phyloP scores from a whole-genome alignment of 2,329 filamentous ascomycete genomes.

The Cordyceps cateniannulata region DNA sequence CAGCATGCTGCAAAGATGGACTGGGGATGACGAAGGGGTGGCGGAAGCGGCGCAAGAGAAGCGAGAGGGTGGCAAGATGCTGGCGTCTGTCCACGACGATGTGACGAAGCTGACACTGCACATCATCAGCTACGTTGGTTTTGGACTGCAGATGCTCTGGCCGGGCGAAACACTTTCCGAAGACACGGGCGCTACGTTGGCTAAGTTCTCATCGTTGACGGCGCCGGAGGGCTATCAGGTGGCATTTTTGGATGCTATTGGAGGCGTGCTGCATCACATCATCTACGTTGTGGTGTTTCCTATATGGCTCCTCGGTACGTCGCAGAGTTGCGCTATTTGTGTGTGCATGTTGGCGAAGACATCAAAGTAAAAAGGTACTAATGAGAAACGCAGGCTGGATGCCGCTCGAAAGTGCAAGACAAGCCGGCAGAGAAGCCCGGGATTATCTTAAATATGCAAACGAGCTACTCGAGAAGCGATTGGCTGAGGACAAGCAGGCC shows the following conservation, averaged over 20 bases:
- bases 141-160: conserved; percentile 56
- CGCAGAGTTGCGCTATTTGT: no score
- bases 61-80: conserved; percentile 29
- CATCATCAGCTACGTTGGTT: conserved; percentile 62
- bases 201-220: conserved; percentile 41
- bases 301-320: conserved; percentile 46
- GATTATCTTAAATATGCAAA: conserved; percentile 67
- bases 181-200: conserved; percentile 36
- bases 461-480: conserved; percentile 59
- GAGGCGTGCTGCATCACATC: conserved; percentile 55
- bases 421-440: conserved; percentile 46
- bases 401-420: conserved; percentile 45
- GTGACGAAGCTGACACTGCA: conserved; percentile 56
- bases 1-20: conserved; percentile 54
- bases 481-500: conserved; percentile 31
- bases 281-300: conserved; percentile 56
- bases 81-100: conserved; percentile 54
- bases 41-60: conserved; percentile 18
- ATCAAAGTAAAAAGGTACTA: not conserved
- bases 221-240: conserved; percentile 50
- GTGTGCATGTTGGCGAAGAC: no score
- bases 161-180: conserved; percentile 50
- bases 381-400: conserved; percentile 28
- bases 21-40: conserved; percentile 25
- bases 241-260: conserved; percentile 59